Evolutionary conservation across 768 basidiomycete species (phyloP).

Genomic region (Fomitopsis serialis): DNA sequence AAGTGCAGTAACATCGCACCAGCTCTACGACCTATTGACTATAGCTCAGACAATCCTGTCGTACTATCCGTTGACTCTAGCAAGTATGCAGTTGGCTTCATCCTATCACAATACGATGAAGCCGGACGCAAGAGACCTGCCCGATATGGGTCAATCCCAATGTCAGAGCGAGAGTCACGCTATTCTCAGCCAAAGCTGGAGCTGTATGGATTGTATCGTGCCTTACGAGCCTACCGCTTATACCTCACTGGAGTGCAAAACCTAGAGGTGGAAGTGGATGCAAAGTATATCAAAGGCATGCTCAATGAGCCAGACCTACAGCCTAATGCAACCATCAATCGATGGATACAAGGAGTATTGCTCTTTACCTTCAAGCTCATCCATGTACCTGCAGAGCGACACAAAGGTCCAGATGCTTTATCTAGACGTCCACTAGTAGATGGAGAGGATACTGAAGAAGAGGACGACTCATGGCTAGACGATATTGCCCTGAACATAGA

Average conservation of each 20-base stretch:
- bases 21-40: not conserved
- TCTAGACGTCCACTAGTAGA: too few relatives aligned
- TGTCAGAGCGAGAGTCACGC: too few relatives aligned
- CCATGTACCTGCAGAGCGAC: slow-evolving; percentile 27
- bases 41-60: not conserved
- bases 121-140: too few relatives aligned
- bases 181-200: slow-evolving; percentile 25
- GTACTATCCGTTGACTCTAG: not conserved
- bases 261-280: slow-evolving; percentile 33
- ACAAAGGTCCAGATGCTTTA: too few relatives aligned
- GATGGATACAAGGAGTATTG: slow-evolving; percentile 37
- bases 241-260: slow-evolving; percentile 12
- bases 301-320: slow-evolving; percentile 34
- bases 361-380: slow-evolving; percentile 30
- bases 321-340: slow-evolving; percentile 33
- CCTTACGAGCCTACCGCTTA: not conserved
- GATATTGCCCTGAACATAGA: too few relatives aligned
- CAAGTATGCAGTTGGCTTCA: not conserved
- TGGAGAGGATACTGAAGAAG: too few relatives aligned
- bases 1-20: not conserved
- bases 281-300: slow-evolving; percentile 34
- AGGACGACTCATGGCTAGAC: too few relatives aligned
- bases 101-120: not conserved
- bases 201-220: slow-evolving; percentile 17
- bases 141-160: too few relatives aligned